Evolutionary conservation across 768 basidiomycete genomes (phyloP).

Genomic region (Pleurotus giganteus): DNA sequence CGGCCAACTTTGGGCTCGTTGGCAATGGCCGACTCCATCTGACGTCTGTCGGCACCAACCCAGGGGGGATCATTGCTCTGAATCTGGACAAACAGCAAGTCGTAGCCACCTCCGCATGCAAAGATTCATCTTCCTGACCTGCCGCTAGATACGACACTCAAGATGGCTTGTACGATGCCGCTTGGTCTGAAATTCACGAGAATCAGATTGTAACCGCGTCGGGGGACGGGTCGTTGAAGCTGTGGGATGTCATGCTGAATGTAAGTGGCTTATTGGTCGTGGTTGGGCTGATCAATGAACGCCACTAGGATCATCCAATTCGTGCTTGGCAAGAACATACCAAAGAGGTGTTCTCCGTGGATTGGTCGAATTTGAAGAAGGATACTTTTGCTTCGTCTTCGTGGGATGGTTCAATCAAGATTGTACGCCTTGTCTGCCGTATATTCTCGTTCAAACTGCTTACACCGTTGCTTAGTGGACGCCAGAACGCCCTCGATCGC

Average conservation of each 20-base stretch:
- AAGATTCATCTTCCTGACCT: constrained; percentile 12
- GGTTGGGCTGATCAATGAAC: constrained; percentile 2
- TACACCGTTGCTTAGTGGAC: constrained; percentile 63
- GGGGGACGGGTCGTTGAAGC: constrained; percentile 85
- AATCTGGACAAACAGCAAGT: constrained; percentile 71
- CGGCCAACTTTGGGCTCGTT: constrained; percentile 92
- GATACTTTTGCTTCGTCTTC: constrained; percentile 83
- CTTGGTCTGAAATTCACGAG: constrained; percentile 95
- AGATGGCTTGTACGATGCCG: constrained; percentile 86
- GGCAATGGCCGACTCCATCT: constrained; percentile 91
- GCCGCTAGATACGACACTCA: constrained; percentile 78
- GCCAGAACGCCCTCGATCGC: constrained; percentile 75
- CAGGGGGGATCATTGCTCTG: constrained; percentile 34
- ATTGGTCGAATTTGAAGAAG: constrained; percentile 95
- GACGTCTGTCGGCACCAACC: constrained; percentile 48
- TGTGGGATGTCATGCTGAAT: constrained; percentile 89
- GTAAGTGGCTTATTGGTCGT: constrained; percentile 37
- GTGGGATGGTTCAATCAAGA: constrained; percentile 90
- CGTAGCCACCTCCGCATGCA: not conserved
- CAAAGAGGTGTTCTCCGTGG: constrained; percentile 88
- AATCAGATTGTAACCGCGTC: constrained; percentile 89
- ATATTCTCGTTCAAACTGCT: not conserved
- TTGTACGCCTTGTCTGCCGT: constrained; percentile 43
- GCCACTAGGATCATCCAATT: constrained; percentile 80
- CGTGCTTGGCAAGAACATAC: constrained; percentile 93